These are phyloP conservation scores for Sphagnum tenellum DNA, from an alignment of 225 moss, liverwort and hornwort genomes.

Conservation along the genomic window DNA sequence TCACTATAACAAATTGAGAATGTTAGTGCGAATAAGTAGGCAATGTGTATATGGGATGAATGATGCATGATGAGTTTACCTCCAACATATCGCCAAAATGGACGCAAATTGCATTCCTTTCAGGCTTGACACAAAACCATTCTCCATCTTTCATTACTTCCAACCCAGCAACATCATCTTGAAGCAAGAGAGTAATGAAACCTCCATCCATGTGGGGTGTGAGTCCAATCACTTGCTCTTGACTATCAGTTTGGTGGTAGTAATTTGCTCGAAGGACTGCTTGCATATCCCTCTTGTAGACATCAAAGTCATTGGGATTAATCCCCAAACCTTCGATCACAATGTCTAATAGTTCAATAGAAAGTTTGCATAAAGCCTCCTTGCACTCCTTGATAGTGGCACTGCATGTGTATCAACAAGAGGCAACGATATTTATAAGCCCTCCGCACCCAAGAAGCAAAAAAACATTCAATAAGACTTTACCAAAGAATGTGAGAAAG, in stretches of 20 bases:
- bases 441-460: too few species aligned
- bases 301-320: constrained; percentile 25
- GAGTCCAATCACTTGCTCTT: constrained; percentile 24
- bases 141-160: constrained; percentile 35
- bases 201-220: constrained; percentile 31
- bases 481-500: too few species aligned
- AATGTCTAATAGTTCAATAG: constrained; percentile 36
- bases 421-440: too few species aligned
- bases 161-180: constrained; percentile 38
- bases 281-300: constrained; percentile 17
- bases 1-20: too few species aligned
- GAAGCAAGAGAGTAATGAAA: constrained; percentile 35
- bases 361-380: constrained; percentile 18
- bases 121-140: constrained; percentile 21
- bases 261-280: constrained; percentile 31
- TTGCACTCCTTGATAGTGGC: constrained; percentile 21
- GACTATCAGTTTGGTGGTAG: constrained; percentile 13
- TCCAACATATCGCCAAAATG: constrained; percentile 45
- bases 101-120: constrained; percentile 26
- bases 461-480: too few species aligned
- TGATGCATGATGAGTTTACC: constrained; percentile 5
- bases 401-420: constrained; percentile 10
- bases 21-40: too few species aligned
- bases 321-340: constrained; percentile 25
- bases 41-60: too few species aligned